Percentiles rank a stretch among this genome's conserved stretches.
phyloP scores from a whole-genome alignment of 2,329 filamentous ascomycete species.

The Aspergillus flavus region DNA sequence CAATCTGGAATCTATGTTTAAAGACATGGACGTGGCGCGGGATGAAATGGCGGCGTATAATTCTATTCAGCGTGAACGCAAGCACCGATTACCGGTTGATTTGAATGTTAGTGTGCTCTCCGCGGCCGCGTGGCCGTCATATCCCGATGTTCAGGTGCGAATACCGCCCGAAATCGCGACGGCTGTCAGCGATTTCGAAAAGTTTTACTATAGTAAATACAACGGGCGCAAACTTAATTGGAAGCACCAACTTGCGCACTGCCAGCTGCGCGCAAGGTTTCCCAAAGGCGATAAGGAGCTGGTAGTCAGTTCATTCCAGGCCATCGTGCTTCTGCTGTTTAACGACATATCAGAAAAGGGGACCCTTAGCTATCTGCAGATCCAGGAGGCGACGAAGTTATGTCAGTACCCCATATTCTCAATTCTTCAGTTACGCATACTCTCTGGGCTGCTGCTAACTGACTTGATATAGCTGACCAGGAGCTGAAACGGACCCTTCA shows the following conservation, averaged over 20 bases:
- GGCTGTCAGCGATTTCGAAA: conserved; percentile 80
- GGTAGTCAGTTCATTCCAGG: conserved; percentile 88
- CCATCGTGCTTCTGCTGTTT: conserved; percentile 86
- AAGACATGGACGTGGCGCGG: conserved; percentile 88
- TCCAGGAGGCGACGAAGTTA: conserved; percentile 73
- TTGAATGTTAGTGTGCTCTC: conserved; percentile 89
- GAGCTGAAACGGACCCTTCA: conserved; percentile 91
- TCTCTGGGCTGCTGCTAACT: conserved; percentile 26
- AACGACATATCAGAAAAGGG: conserved; percentile 68
- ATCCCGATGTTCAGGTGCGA: conserved; percentile 73
- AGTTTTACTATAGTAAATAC: conserved; percentile 87
- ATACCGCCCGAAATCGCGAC: conserved; percentile 74
- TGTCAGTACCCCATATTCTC: conserved; percentile 48
- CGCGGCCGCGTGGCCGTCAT: conserved; percentile 88
- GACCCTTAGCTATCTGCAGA: conserved; percentile 72
- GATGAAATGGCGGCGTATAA: conserved; percentile 94
- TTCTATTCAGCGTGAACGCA: conserved; percentile 62
- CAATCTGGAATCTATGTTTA: conserved; percentile 99
- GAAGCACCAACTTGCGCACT: conserved; percentile 93
- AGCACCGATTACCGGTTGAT: conserved; percentile 64
- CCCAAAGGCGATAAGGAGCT: conserved; percentile 82
- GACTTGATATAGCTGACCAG: conserved; percentile 56
- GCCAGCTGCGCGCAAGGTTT: conserved; percentile 80
- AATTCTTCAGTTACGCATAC: background rate
- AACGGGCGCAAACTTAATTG: conserved; percentile 83